Conservation (phyloP, 2,329 filamentous ascomycete species). For the Colletotrichum cordylinicola region DNA sequence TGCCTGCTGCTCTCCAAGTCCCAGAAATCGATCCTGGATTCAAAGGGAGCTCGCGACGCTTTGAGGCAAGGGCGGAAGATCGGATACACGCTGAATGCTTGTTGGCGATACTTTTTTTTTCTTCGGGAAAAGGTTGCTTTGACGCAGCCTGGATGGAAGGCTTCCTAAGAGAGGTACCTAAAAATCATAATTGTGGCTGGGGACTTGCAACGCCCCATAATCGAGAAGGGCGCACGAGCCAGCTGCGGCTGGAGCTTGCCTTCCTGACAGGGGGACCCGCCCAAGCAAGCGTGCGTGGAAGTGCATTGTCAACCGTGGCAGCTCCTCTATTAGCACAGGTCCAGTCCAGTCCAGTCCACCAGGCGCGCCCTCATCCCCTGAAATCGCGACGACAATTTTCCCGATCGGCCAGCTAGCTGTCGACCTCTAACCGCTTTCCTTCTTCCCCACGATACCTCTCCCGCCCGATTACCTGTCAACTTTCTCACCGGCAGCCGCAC, state of each 20-base stretch:
- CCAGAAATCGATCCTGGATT: neutral
- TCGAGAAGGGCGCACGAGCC: neutral
- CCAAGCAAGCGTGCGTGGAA: neutral
- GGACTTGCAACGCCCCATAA: neutral
- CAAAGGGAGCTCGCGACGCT: neutral
- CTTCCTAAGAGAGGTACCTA: neutral
- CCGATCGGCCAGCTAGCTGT: constrained; percentile 12
- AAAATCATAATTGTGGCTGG: constrained; percentile 18
- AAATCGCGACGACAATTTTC: constrained; percentile 23
- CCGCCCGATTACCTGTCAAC: neutral
- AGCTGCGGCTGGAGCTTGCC: constrained; percentile 13
- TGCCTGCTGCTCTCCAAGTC: neutral
- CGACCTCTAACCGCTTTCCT: neutral
- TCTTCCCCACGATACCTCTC: neutral
- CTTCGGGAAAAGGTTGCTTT: neutral
- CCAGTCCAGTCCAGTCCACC: neutral
- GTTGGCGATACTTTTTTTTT: neutral
- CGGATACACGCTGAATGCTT: neutral
- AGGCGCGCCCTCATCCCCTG: constrained; percentile 18
- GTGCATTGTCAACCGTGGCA: constrained; percentile 18
- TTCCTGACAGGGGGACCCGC: neutral
- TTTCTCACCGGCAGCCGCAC: neutral
- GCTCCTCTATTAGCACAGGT: constrained; percentile 5
- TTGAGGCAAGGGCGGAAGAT: neutral
- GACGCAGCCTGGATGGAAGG: neutral